These are phyloP conservation scores for Tagetes erecta DNA, from an alignment of 129 eudicot species.

Conservation along the genomic window DNA sequence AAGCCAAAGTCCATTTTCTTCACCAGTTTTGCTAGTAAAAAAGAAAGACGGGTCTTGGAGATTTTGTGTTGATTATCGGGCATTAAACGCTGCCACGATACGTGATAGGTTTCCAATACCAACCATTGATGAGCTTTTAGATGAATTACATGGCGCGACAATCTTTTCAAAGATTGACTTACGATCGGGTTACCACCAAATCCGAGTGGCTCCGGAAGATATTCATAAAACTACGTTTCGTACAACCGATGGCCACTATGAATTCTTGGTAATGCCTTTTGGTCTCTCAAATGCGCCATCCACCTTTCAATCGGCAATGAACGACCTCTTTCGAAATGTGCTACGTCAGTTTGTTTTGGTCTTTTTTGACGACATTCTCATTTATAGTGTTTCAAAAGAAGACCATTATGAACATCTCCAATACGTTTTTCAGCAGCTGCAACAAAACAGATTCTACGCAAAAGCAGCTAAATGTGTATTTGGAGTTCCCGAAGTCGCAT, in stretches of 20 bases:
- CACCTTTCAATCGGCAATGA: conserved; percentile 8
- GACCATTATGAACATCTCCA: neutral
- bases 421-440: neutral
- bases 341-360: neutral
- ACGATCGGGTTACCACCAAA: too few species aligned
- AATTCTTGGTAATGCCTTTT: too few species aligned
- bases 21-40: neutral
- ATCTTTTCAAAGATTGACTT: too few species aligned
- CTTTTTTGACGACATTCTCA: conserved; percentile 8
- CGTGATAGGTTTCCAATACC: too few species aligned
- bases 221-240: neutral
- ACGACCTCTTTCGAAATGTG: neutral
- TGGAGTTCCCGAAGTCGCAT: too few species aligned
- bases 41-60: neutral
- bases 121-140: too few species aligned
- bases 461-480: too few species aligned
- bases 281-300: neutral
- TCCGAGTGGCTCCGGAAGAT: too few species aligned
- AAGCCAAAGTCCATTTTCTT: neutral
- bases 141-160: too few species aligned
- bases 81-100: too few species aligned
- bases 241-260: neutral
- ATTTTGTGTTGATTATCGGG: too few species aligned
- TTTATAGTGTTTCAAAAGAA: neutral
- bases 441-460: too few species aligned